phyloP scores from a whole-genome alignment of 768 basidiomycete species.

The Suillus tomentosus region DNA sequence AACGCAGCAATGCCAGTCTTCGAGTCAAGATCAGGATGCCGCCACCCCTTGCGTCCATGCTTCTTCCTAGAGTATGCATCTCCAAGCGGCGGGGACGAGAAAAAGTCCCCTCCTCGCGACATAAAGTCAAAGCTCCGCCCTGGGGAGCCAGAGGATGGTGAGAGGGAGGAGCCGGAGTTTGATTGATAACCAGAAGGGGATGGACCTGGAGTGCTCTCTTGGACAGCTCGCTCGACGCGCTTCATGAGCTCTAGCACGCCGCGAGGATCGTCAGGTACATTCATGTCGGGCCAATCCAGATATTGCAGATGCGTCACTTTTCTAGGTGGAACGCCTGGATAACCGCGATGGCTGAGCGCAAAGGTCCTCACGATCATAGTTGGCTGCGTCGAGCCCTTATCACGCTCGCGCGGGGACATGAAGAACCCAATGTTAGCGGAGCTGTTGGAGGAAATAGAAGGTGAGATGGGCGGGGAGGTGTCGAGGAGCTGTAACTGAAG shows the following conservation, averaged over 20 bases:
- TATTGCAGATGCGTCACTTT: slow-evolving; percentile 87
- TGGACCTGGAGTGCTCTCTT: slow-evolving; percentile 32
- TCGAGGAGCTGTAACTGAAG: slow-evolving; percentile 59
- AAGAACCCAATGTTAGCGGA: slow-evolving; percentile 38
- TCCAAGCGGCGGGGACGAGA: slow-evolving; percentile 15
- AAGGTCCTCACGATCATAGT: slow-evolving; percentile 63
- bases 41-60: slow-evolving; percentile 27
- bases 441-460: slow-evolving; percentile 40
- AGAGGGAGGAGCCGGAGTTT: neutral
- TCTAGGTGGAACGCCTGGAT: slow-evolving; percentile 62
- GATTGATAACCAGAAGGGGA: slow-evolving; percentile 19
- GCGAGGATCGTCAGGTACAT: slow-evolving; percentile 83
- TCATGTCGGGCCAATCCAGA: slow-evolving; percentile 95
- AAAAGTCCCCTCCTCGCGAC: slow-evolving; percentile 17
- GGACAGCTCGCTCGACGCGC: slow-evolving; percentile 51
- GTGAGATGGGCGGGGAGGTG: slow-evolving; percentile 40
- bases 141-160: neutral
- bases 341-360: slow-evolving; percentile 60
- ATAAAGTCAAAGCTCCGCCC: neutral
- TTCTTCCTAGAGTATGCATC: slow-evolving; percentile 1
- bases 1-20: slow-evolving; percentile 58
- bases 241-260: slow-evolving; percentile 74
- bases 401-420: slow-evolving; percentile 35
- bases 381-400: slow-evolving; percentile 18
- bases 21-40: slow-evolving; percentile 48